These are phyloP conservation scores for Physcomitrium patens DNA, from an alignment of 225 moss, liverwort and hornwort genomes.

Conservation along the genomic window DNA sequence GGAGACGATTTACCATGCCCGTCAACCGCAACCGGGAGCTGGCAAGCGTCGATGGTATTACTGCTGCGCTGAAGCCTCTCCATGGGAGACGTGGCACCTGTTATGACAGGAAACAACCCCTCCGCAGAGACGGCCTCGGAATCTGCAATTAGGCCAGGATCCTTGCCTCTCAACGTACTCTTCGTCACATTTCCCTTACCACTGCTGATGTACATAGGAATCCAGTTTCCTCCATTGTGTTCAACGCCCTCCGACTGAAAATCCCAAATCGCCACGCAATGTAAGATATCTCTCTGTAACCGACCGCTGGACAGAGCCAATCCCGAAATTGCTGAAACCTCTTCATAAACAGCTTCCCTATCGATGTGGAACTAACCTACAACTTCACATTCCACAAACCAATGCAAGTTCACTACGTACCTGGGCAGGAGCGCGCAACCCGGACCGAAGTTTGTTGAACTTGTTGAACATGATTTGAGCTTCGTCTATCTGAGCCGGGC, in stretches of 20 bases:
- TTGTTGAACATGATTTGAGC: slow-evolving; percentile 30
- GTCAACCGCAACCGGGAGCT: not conserved
- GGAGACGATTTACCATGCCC: not conserved
- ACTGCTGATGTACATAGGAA: not conserved
- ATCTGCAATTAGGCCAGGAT: not conserved
- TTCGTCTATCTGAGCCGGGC: not conserved
- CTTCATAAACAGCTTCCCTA: not conserved
- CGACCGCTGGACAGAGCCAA: not conserved
- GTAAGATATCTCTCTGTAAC: not conserved
- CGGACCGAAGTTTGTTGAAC: slow-evolving; percentile 32
- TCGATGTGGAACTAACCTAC: no score
- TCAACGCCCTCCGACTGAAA: slow-evolving; percentile 11
- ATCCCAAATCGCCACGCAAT: not conserved
- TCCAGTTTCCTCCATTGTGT: not conserved
- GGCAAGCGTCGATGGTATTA: not conserved
- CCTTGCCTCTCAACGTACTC: not conserved
- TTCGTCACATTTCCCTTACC: not conserved
- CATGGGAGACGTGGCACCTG: not conserved
- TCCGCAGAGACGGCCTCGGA: slow-evolving; percentile 26
- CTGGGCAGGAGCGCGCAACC: slow-evolving; percentile 21
- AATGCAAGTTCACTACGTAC: not conserved
- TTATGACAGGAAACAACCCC: not conserved
- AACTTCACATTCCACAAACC: no score
- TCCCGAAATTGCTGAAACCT: not conserved
- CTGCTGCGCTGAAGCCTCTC: slow-evolving; percentile 21